A percentile compares a stretch with the other conserved stretches of the same genome.
Evolutionary conservation across 1,284 basidiomycete species (phyloP).

Genomic region (Apiotrichum montevideense): DNA sequence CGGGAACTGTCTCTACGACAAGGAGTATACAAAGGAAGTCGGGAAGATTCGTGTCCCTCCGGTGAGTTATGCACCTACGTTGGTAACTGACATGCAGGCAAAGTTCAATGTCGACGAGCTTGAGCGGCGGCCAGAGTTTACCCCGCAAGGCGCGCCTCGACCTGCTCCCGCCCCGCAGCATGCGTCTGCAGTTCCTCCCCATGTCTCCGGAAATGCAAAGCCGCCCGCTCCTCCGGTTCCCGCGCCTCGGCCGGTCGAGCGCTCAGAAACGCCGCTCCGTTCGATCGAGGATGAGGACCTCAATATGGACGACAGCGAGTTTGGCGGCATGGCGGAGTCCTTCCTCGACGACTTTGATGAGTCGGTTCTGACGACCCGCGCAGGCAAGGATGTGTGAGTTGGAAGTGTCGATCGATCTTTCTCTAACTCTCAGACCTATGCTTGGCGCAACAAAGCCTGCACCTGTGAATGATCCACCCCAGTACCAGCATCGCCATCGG

Average conservation of each 20-base stretch:
- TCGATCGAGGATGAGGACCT: slow-evolving; percentile 20
- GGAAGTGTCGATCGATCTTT: background rate
- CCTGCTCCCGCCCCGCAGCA: slow-evolving; percentile 9
- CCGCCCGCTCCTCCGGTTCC: slow-evolving; percentile 2
- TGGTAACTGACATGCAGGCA: slow-evolving; percentile 48
- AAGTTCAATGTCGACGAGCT: slow-evolving; percentile 69
- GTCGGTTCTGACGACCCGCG: slow-evolving; percentile 4
- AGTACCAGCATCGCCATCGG: slow-evolving; percentile 39
- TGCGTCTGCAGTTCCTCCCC: slow-evolving; percentile 20
- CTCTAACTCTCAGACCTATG: slow-evolving; percentile 8
- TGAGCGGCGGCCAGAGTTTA: slow-evolving; percentile 71
- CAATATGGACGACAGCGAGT: slow-evolving; percentile 24
- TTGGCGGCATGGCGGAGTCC: slow-evolving; percentile 27
- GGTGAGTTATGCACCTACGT: slow-evolving; percentile 50
- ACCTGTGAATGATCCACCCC: slow-evolving; percentile 3
- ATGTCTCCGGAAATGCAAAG: slow-evolving; percentile 13
- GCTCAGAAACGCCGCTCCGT: slow-evolving; percentile 20
- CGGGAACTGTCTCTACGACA: slow-evolving; percentile 95
- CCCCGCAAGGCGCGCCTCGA: slow-evolving; percentile 28
- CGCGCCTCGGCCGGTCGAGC: background rate
- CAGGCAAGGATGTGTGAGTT: slow-evolving; percentile 13
- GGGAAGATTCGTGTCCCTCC: slow-evolving; percentile 67
- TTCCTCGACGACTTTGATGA: slow-evolving; percentile 25
- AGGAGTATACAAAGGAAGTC: slow-evolving; percentile 74
- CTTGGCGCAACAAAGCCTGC: background rate